A percentile compares a stretch with the other conserved stretches of the same genome.
phyloP scores from a whole-genome alignment of 2,329 filamentous ascomycete genomes.

The Venturia asperata region DNA sequence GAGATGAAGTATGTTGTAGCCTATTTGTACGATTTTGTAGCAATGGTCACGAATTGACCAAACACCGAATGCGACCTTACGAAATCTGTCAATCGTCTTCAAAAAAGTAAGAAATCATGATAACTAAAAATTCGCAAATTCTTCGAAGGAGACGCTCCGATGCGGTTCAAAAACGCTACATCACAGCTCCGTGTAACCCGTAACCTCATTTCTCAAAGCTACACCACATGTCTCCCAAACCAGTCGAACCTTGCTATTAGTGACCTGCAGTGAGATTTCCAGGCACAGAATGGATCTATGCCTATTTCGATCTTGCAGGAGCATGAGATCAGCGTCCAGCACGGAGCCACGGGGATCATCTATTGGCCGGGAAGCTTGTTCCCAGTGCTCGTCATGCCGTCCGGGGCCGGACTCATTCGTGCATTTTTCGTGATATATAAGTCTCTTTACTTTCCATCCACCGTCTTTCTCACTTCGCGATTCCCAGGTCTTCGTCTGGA shows the following conservation, averaged over 20 bases:
- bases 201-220: background rate
- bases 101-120: too few relatives aligned
- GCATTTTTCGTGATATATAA: background rate
- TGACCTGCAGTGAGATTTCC: background rate
- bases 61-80: background rate
- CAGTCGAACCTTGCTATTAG: background rate
- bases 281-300: background rate
- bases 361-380: background rate
- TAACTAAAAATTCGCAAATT: too few relatives aligned
- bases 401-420: background rate
- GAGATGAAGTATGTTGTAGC: slow-evolving; percentile 11
- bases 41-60: background rate
- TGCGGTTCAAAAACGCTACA: background rate
- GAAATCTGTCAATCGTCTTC: background rate
- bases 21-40: slow-evolving; percentile 5
- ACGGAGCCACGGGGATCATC: slow-evolving; percentile 1
- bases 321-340: background rate
- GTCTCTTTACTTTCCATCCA: too few relatives aligned
- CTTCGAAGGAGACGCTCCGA: background rate
- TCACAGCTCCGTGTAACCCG: background rate
- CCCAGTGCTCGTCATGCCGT: background rate
- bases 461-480: too few relatives aligned
- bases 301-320: background rate
- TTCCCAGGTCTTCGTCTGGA: too few relatives aligned
- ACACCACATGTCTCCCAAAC: background rate